Base-by-base conservation (phyloP, 345 rosid genomes). In the Pelargonium nanum region DNA sequence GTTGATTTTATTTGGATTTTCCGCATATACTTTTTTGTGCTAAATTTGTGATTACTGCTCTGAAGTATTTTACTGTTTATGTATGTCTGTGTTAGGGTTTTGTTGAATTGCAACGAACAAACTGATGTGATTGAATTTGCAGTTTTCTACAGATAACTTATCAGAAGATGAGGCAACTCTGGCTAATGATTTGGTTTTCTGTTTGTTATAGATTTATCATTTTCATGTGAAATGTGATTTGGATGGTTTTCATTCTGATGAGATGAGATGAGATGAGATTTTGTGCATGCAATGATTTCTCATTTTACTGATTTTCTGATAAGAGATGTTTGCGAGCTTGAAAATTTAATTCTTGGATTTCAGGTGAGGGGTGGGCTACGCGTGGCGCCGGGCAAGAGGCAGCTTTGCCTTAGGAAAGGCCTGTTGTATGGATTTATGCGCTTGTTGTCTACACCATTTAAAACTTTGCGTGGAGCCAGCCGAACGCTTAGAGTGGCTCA, bases 381-480 rank as follows among this genome's bases (percentile, higher is more conserved):
- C 5, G 68, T 84, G 65, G 80, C 91, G 90, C 99, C 99, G 0
- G 76, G 95, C 63, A 70, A 72, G 71, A 84, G 94, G 70, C 92
- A 90, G 57, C 79, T 94, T 70, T 84, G 87, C 84, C 70, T 94
- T 58, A 82, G 97, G 58, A 90, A 87, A 72, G 89, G 96, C 72
- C 74, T 94, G 34, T 60, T 88, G 63, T 87, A 86, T 81, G 95
- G 95, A 59, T 75, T 93, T 16, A 79, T 87, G 82, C 81, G 78
- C 65, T 61, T 89, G 62, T 24, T 90, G 61, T 87, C 95, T 19
- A 80, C 75, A 62, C 97, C 99, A n/a, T 73, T 87, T 59, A 90
- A 90, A 74, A 90, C 96, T 40, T 71, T 94, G 82, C 87, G 89
- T 62, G 86, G 89, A 62, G 99, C 99, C 6, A 79, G 96, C 69